These are phyloP conservation scores for Haemoproteus tartakovskyi DNA, from an alignment of 169 alveolate genomes.

Conservation along the genomic window DNA sequence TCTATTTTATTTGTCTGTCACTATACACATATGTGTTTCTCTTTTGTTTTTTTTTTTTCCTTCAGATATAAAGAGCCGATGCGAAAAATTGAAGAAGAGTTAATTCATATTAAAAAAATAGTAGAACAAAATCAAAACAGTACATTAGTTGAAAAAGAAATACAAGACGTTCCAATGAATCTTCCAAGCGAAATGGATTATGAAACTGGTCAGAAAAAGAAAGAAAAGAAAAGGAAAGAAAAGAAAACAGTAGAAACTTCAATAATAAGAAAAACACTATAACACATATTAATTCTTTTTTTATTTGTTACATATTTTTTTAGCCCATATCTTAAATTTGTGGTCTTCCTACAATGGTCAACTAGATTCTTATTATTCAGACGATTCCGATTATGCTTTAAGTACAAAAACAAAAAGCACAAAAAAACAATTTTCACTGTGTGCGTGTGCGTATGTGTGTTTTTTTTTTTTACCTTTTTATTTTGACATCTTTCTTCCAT, in stretches of 20 bases:
- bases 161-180: not conserved
- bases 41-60: not conserved
- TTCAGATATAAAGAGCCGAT: conserved; percentile 48
- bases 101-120: conserved; percentile 22
- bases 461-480: not conserved
- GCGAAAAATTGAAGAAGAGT: conserved; percentile 41
- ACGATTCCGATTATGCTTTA: conserved; percentile 39
- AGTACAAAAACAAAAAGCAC: conserved; percentile 1
- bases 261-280: too few relatives aligned
- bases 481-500: not conserved
- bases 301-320: not conserved
- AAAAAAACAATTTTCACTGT: not conserved
- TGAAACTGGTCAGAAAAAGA: conserved; percentile 11
- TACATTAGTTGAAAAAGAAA: conserved; percentile 3
- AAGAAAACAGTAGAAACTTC: conserved; percentile 1
- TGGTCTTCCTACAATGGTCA: conserved; percentile 48
- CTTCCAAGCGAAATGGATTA: conserved; percentile 9
- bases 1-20: not conserved
- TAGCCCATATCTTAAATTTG: conserved; percentile 38
- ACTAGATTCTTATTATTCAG: conserved; percentile 35
- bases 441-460: not conserved
- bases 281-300: not conserved
- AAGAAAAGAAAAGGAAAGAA: conserved; percentile 8
- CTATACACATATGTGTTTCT: too few relatives aligned
- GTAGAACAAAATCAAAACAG: conserved; percentile 7